These are phyloP conservation scores for Entophlyctis helioformis DNA, from an alignment of 192 early-diverging fungal genomes.

Conservation along the genomic window DNA sequence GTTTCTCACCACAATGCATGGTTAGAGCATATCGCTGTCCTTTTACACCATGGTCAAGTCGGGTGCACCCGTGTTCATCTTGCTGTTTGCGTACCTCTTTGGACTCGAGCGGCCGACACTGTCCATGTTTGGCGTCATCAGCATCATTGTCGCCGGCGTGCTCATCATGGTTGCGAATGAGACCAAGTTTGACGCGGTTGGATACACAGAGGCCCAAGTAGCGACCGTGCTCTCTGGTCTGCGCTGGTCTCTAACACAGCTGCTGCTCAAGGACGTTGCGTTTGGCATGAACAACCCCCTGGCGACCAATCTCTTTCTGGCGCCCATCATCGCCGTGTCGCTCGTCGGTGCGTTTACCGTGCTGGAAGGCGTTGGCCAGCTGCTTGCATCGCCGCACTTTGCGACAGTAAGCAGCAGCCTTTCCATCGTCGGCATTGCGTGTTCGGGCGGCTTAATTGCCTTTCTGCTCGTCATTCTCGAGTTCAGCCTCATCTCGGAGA, in stretches of 20 bases:
- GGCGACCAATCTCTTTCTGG: conserved; percentile 70
- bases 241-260: conserved; percentile 81
- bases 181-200: conserved; percentile 63
- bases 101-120: conserved; percentile 65
- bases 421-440: conserved; percentile 42
- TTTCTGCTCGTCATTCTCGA: conserved; percentile 82
- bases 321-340: conserved; percentile 62
- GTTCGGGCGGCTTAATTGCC: conserved; percentile 72
- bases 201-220: conserved; percentile 65
- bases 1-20: background rate
- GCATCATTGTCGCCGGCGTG: conserved; percentile 69
- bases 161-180: conserved; percentile 80
- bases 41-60: conserved; percentile 75
- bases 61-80: conserved; percentile 42
- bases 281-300: conserved; percentile 82
- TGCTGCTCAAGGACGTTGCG: conserved; percentile 57
- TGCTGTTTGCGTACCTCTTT: conserved; percentile 87
- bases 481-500: conserved; percentile 69
- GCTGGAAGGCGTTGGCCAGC: conserved; percentile 45
- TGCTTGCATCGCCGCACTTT: conserved; percentile 37
- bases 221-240: conserved; percentile 78
- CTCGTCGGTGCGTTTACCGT: conserved; percentile 51
- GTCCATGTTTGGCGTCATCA: conserved; percentile 58
- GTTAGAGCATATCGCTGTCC: conserved; percentile 66
- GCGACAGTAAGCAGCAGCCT: conserved; percentile 11